Evolutionary conservation across 2,329 filamentous ascomycete genomes (phyloP).

Genomic region (Clonostachys sp.): DNA sequence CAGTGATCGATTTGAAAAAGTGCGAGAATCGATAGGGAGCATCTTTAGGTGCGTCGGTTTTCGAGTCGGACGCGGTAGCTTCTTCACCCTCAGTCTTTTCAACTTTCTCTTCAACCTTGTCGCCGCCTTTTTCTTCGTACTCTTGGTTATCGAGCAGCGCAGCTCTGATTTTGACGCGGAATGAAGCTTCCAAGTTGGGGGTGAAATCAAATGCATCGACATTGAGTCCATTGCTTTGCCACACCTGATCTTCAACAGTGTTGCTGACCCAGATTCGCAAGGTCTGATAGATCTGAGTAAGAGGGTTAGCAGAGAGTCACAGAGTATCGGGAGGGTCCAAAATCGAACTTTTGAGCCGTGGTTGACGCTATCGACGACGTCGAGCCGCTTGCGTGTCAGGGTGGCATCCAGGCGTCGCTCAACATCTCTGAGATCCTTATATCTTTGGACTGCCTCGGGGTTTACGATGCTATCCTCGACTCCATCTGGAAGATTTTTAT

Average conservation of each 20-base stretch:
- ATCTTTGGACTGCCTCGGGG: conserved; percentile 73
- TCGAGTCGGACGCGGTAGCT: conserved; percentile 25
- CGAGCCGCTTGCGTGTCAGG: conserved; percentile 89
- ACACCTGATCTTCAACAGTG: conserved; percentile 88
- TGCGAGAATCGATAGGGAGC: conserved; percentile 61
- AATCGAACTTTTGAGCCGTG: conserved; percentile 61
- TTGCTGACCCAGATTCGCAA: conserved; percentile 94
- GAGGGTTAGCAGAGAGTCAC: neutral
- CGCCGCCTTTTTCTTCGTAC: conserved; percentile 54
- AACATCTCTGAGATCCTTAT: conserved; percentile 78
- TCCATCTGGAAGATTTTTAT: conserved; percentile 90
- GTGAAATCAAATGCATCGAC: conserved; percentile 79
- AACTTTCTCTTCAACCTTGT: conserved; percentile 7
- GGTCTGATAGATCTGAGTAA: conserved; percentile 65
- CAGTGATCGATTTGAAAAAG: conserved; percentile 76
- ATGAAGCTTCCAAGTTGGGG: conserved; percentile 72
- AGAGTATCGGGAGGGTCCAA: neutral
- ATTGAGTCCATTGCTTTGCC: conserved; percentile 70
- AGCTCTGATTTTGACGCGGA: conserved; percentile 88
- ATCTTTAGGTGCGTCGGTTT: conserved; percentile 23
- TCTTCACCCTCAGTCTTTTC: conserved; percentile 5
- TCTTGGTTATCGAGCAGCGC: conserved; percentile 70
- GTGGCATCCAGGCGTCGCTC: conserved; percentile 87
- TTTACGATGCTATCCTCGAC: conserved; percentile 77
- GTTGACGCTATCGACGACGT: conserved; percentile 78